These are phyloP conservation scores for Penicillium sp. DNA, from an alignment of 2,329 filamentous ascomycete genomes.

Conservation along the genomic window DNA sequence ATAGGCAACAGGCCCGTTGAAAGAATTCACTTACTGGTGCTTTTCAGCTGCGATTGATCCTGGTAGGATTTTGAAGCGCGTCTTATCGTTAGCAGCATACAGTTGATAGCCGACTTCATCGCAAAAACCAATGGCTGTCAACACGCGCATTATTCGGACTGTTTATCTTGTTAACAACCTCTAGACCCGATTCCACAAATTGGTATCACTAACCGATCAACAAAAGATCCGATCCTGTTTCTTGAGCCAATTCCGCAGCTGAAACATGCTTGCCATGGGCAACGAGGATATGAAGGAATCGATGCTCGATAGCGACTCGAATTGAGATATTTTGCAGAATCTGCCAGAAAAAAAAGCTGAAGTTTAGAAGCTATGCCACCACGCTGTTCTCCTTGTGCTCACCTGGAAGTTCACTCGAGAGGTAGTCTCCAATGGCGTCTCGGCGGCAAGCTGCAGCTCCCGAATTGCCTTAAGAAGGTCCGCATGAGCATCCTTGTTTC, in stretches of 20 bases:
- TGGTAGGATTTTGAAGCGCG: conserved; percentile 15
- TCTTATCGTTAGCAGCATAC: conserved; percentile 19
- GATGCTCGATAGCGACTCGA: conserved; percentile 12
- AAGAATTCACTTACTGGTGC: conserved; percentile 12
- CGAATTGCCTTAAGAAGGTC: conserved; percentile 14
- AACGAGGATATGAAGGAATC: conserved; percentile 10
- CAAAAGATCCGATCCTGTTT: conserved; percentile 9
- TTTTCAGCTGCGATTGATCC: conserved; percentile 18
- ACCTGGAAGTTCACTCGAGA: conserved; percentile 19
- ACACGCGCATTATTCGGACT: conserved; percentile 20
- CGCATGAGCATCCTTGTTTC: conserved; percentile 10
- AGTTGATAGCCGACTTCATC: conserved; percentile 17
- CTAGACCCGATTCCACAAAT: not conserved
- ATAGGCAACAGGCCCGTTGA: not conserved
- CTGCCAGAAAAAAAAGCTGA: conserved; percentile 3
- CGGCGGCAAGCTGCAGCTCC: conserved; percentile 13
- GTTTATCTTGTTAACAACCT: not conserved
- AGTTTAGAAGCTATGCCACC: not conserved
- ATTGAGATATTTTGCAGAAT: conserved; percentile 19
- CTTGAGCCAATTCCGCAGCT: conserved; percentile 7
- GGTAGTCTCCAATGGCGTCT: conserved; percentile 17
- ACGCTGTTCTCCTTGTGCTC: not conserved
- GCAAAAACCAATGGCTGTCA: conserved; percentile 17
- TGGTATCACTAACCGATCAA: conserved; percentile 5
- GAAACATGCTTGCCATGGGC: conserved; percentile 3